Evolutionary conservation across 2,329 filamentous ascomycete species (phyloP).

Genomic region (Ophiocordyceps camponoti-leonardi): DNA sequence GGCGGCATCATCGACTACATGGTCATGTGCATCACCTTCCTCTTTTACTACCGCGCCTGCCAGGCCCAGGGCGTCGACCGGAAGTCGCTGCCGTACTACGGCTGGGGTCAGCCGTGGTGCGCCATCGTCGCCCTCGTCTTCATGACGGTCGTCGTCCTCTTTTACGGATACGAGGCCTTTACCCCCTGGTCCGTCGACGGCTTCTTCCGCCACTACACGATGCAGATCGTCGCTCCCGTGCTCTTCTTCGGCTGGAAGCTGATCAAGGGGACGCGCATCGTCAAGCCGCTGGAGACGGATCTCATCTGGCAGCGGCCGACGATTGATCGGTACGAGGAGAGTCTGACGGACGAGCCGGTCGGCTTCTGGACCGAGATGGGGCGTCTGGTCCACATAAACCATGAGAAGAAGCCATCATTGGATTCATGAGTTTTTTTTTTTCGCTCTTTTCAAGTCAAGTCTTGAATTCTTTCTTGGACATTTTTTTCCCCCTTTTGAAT

Average conservation of each 20-base stretch:
- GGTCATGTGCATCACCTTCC: conserved; percentile 28
- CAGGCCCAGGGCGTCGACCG: conserved; percentile 35
- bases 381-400: conserved; percentile 23
- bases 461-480: too few species aligned
- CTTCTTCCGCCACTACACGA: conserved; percentile 38
- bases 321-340: conserved; percentile 39
- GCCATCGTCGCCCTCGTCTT: conserved; percentile 27
- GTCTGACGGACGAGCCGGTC: conserved; percentile 28
- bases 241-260: conserved; percentile 47
- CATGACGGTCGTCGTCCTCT: conserved; percentile 25
- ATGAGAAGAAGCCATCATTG: conserved; percentile 7
- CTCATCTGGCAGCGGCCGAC: conserved; percentile 41
- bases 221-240: conserved; percentile 34
- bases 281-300: conserved; percentile 36
- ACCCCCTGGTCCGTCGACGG: conserved; percentile 26
- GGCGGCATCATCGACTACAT: conserved; percentile 46
- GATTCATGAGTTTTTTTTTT: too few species aligned
- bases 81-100: conserved; percentile 35
- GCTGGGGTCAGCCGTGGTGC: conserved; percentile 40
- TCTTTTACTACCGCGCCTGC: conserved; percentile 32
- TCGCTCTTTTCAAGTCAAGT: too few species aligned
- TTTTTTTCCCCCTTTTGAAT: too few species aligned
- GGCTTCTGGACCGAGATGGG: conserved; percentile 38
- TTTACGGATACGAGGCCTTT: conserved; percentile 39
- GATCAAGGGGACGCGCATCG: conserved; percentile 37